Evolutionary conservation across 129 eudicot genomes (phyloP).

Genomic region (Helichrysum umbraculigerum): DNA sequence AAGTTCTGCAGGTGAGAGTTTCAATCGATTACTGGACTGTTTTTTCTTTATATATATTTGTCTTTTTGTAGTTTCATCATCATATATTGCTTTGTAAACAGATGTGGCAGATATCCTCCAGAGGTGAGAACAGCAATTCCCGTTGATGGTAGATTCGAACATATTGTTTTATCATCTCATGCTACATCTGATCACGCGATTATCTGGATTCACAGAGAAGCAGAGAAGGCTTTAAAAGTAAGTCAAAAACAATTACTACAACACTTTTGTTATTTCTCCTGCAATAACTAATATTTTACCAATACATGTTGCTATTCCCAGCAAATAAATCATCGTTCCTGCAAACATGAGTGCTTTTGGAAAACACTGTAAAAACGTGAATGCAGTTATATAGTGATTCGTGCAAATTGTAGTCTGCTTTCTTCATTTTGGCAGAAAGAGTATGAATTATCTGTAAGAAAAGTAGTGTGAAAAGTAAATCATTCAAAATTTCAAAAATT

Average conservation of each 20-base stretch:
- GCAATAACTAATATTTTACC: not conserved
- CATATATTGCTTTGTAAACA: conserved; percentile 25
- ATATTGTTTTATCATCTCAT: conserved; percentile 77
- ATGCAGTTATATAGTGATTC: not conserved
- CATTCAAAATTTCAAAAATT: not conserved
- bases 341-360: not conserved
- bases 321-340: not conserved
- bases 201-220: conserved; percentile 79
- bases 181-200: conserved; percentile 89
- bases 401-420: not conserved
- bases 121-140: conserved; percentile 95
- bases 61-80: not conserved
- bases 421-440: not conserved
- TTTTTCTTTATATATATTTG: not conserved
- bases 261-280: not conserved
- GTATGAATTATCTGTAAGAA: not conserved
- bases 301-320: not conserved
- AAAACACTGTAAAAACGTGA: not conserved
- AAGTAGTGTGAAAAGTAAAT: not conserved
- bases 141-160: conserved; percentile 96
- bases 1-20: conserved; percentile 71
- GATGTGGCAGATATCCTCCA: conserved; percentile 96
- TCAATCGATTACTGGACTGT: not conserved
- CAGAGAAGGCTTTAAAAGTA: conserved; percentile 75
- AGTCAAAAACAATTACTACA: conserved; percentile 8